Evolutionary conservation across 441 rosid genomes (phyloP).

Genomic region (Dalechampia spathulata): DNA sequence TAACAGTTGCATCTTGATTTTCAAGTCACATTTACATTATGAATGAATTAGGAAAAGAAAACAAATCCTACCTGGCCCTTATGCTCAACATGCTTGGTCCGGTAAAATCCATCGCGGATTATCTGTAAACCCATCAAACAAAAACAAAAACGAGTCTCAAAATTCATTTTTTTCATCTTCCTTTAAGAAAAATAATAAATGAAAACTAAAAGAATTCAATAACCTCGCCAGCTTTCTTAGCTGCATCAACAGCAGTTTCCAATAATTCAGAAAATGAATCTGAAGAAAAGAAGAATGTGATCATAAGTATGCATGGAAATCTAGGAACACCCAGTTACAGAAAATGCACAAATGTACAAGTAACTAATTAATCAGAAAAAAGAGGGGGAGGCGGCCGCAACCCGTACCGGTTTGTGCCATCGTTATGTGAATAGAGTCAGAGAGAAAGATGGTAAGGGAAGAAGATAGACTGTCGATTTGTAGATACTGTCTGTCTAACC

Average conservation of each 20-base stretch:
- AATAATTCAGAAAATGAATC: slow-evolving; percentile 52
- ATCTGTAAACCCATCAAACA: slow-evolving; percentile 32
- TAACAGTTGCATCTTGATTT: too few species aligned
- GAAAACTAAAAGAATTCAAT: neutral
- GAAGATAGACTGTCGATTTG: too few species aligned
- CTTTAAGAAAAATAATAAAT: neutral
- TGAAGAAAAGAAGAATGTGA: slow-evolving; percentile 18
- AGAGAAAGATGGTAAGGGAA: too few species aligned
- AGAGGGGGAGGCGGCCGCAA: too few species aligned
- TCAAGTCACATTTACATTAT: too few species aligned
- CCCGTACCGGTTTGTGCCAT: too few species aligned
- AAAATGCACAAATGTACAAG: too few species aligned
- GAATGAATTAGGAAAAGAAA: too few species aligned
- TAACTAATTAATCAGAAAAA: too few species aligned
- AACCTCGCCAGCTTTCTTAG: slow-evolving; percentile 83
- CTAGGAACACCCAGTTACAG: slow-evolving; percentile 9
- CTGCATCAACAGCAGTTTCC: slow-evolving; percentile 75
- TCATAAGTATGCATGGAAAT: slow-evolving; percentile 5
- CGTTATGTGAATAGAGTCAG: too few species aligned
- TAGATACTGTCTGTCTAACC: too few species aligned
- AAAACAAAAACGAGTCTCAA: neutral
- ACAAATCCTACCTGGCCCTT: slow-evolving; percentile 62
- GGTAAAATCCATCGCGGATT: slow-evolving; percentile 70
- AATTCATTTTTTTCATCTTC: too few species aligned
- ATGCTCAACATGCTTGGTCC: slow-evolving; percentile 87